Base-by-base conservation (phyloP, 2,329 filamentous ascomycete species). In the Colletotrichum camelliae region DNA sequence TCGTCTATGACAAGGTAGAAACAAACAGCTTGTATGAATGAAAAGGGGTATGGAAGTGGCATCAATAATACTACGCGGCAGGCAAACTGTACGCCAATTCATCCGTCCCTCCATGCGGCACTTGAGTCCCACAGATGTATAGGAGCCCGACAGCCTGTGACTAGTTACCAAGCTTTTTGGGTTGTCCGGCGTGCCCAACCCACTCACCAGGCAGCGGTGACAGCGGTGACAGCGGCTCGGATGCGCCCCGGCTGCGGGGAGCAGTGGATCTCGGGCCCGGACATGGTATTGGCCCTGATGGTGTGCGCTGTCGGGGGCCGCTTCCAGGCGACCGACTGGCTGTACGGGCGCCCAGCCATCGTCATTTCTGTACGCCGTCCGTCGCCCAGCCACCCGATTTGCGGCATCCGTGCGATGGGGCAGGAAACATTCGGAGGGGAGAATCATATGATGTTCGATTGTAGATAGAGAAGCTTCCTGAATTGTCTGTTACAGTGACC, bases 331-430 rank as follows among this genome's bases (percentile, higher is more conserved):
- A 12, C 27, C 27, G 64, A 21, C 16, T 27, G 9, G 55, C 21
- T 31, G 13, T 43, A 12, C 21, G 16, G 62, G 29, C 18, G 27
- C 67, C 72, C 72, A 74, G 72, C 72, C 72, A 74, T 74, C 67
- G 72, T 16, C 60, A 74, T 74, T 74, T 74, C 18, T 48, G 43
- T 21, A n/a, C 10, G n/a, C 35, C 15, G n/a, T 33, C 27, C 37
- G 4, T 74, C 39, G 35, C 58, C 72, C 72, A 74, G 60, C 67
- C 72, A 60, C 67, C 67, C 71, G 15, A 24, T 61, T 35, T 35
- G 58, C 29, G n/a, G 58, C 18, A 15, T n/a, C 58, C 58, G 18
- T 18, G 58, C 58, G 31, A 61, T 35, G 18, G 18, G 39, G 64
- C 7, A 27, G 27, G 9, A 15, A 31, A 15, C 18, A 2, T 43